phyloP scores from a whole-genome alignment of 1,284 basidiomycete species.

The Singerocomus inundabilis region DNA sequence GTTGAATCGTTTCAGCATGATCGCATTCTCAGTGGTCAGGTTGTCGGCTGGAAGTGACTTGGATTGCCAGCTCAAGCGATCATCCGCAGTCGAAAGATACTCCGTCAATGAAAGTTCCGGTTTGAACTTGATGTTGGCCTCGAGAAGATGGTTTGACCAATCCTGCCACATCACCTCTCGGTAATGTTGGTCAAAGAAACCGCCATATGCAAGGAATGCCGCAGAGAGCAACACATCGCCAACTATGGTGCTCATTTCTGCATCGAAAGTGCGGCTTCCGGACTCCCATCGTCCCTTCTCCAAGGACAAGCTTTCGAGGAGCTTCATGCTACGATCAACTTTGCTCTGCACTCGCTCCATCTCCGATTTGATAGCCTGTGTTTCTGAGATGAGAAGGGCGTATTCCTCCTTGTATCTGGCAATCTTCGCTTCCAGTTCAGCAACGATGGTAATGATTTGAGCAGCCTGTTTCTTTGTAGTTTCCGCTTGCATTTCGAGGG shows the following conservation, averaged over 20 bases:
- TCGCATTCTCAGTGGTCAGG: slow-evolving; percentile 96
- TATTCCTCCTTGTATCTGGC: slow-evolving; percentile 97
- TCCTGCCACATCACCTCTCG: slow-evolving; percentile 97
- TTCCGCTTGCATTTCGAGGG: slow-evolving; percentile 88
- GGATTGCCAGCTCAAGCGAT: slow-evolving; percentile 94
- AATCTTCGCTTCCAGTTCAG: slow-evolving; percentile 92
- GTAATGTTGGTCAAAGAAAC: slow-evolving; percentile 99
- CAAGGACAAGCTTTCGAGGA: slow-evolving; percentile 92
- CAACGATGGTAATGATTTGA: slow-evolving; percentile 89
- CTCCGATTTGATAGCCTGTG: slow-evolving; percentile 94
- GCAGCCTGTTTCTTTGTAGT: slow-evolving; percentile 91
- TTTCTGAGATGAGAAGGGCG: slow-evolving; percentile 94
- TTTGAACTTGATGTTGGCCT: slow-evolving; percentile 94
- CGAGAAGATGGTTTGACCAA: slow-evolving; percentile 87
- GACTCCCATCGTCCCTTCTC: slow-evolving; percentile 95
- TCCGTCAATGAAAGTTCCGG: slow-evolving; percentile 90
- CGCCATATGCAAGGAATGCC: slow-evolving; percentile 95
- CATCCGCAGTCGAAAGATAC: slow-evolving; percentile 96
- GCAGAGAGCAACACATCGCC: slow-evolving; percentile 96
- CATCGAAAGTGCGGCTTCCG: slow-evolving; percentile 94
- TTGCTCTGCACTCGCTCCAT: slow-evolving; percentile 98
- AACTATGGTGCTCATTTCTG: slow-evolving; percentile 98
- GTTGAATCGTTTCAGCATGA: slow-evolving; percentile 98
- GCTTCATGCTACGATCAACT: slow-evolving; percentile 95
- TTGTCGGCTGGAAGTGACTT: slow-evolving; percentile 94